Evolutionary conservation across 495 filamentous ascomycete genomes (phyloP).

Genomic region (Trichoderma erinaceum): DNA sequence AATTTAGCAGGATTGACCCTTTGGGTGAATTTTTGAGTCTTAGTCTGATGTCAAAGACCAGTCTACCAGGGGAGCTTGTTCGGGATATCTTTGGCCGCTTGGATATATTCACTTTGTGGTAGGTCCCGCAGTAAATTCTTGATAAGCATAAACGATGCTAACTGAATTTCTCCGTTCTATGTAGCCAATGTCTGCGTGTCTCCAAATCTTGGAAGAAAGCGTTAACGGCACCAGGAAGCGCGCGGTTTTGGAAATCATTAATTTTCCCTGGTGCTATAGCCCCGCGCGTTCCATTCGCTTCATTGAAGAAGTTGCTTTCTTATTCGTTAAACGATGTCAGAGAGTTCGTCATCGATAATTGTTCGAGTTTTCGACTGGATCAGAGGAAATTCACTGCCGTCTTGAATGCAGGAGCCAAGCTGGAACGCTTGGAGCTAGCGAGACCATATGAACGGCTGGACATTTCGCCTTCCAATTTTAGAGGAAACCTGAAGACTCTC

Average conservation of each 20-base stretch:
- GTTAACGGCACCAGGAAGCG: background rate
- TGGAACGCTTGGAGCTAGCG: background rate
- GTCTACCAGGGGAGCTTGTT: slow-evolving; percentile 6
- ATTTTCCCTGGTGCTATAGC: background rate
- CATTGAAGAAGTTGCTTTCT: background rate
- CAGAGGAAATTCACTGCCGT: background rate
- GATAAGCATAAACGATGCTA: background rate
- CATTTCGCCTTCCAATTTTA: background rate
- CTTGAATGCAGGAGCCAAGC: background rate
- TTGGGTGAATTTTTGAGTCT: background rate
- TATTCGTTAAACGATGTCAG: slow-evolving; percentile 5
- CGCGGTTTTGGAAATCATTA: background rate
- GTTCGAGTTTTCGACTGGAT: background rate
- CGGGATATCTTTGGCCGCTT: slow-evolving; percentile 3
- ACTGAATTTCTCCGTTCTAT: background rate
- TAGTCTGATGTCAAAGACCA: background rate
- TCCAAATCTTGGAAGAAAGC: slow-evolving; percentile 11
- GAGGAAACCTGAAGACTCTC: background rate
- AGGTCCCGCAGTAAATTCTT: background rate
- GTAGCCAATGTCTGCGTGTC: slow-evolving; percentile 11
- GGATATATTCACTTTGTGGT: background rate
- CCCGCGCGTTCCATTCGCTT: background rate
- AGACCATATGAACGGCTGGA: background rate
- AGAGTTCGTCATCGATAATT: background rate
- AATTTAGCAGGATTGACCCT: background rate